A percentile compares a stretch with the other conserved stretches of the same genome.
These are phyloP conservation scores for Phytophthora multivora DNA, from an alignment of 352 stramenopile genomes.

Conservation along the genomic window DNA sequence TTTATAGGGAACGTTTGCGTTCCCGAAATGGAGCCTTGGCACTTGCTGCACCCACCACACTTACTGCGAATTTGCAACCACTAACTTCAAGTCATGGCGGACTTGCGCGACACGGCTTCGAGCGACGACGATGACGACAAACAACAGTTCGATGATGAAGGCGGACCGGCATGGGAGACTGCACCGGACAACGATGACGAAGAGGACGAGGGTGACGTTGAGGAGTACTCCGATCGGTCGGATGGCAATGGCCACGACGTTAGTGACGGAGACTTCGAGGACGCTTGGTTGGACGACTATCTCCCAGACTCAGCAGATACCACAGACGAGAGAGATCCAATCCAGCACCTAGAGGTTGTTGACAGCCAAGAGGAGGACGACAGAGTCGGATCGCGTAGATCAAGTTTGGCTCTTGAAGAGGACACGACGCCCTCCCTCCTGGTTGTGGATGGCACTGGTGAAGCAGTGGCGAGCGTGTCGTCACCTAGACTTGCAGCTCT, in stretches of 20 bases:
- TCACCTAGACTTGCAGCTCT: constrained; percentile 27
- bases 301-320: constrained; percentile 14
- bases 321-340: constrained; percentile 8
- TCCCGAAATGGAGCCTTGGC: constrained; percentile 26
- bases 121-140: constrained; percentile 33
- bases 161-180: constrained; percentile 28
- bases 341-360: constrained; percentile 1
- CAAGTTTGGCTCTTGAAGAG: constrained; percentile 21
- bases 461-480: constrained; percentile 11
- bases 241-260: constrained; percentile 14
- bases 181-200: constrained; percentile 35
- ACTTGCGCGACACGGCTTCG: constrained; percentile 11
- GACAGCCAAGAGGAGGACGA: constrained; percentile 23
- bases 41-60: neutral
- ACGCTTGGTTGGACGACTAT: constrained; percentile 49
- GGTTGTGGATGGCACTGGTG: constrained; percentile 20
- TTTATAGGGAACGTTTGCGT: constrained; percentile 1
- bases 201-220: constrained; percentile 16
- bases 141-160: constrained; percentile 17
- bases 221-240: constrained; percentile 12
- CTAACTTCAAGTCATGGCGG: constrained; percentile 21
- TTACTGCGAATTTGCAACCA: constrained; percentile 22
- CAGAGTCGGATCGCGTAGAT: constrained; percentile 5
- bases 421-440: constrained; percentile 24
- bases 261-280: constrained; percentile 41